Conservation (phyloP, 192 early-diverging fungal species). For the Podila minutissima region DNA sequence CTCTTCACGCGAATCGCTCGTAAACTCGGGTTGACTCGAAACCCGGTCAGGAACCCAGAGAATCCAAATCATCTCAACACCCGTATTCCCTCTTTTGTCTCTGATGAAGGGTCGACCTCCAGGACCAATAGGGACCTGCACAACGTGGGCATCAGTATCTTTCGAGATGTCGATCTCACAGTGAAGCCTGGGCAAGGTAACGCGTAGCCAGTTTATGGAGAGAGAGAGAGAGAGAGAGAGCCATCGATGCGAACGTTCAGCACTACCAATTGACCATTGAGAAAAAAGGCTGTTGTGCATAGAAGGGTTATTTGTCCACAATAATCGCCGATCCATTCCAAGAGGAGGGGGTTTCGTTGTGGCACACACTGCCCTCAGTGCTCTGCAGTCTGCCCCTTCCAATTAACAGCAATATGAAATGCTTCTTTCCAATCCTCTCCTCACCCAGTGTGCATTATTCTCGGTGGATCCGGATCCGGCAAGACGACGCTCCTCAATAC, state of each 20-base stretch:
- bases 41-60: not conserved
- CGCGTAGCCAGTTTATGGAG: too few relatives aligned
- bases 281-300: too few relatives aligned
- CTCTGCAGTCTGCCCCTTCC: too few relatives aligned
- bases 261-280: too few relatives aligned
- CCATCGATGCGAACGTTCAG: too few relatives aligned
- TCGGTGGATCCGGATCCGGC: constrained; percentile 86
- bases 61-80: not conserved
- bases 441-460: constrained; percentile 74
- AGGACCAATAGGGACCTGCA: constrained; percentile 25
- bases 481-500: constrained; percentile 85
- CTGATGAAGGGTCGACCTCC: not conserved
- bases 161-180: constrained; percentile 30
- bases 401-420: too few relatives aligned
- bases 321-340: too few relatives aligned
- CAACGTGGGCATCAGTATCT: constrained; percentile 38
- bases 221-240: too few relatives aligned
- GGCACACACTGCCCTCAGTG: too few relatives aligned
- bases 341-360: too few relatives aligned
- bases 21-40: constrained; percentile 8
- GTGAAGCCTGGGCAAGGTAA: constrained; percentile 51
- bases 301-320: too few relatives aligned
- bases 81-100: not conserved
- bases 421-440: too few relatives aligned
- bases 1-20: constrained; percentile 26